These are phyloP conservation scores for Blastomyces gilchristii DNA, from an alignment of 2,329 filamentous ascomycete genomes.

Conservation along the genomic window DNA sequence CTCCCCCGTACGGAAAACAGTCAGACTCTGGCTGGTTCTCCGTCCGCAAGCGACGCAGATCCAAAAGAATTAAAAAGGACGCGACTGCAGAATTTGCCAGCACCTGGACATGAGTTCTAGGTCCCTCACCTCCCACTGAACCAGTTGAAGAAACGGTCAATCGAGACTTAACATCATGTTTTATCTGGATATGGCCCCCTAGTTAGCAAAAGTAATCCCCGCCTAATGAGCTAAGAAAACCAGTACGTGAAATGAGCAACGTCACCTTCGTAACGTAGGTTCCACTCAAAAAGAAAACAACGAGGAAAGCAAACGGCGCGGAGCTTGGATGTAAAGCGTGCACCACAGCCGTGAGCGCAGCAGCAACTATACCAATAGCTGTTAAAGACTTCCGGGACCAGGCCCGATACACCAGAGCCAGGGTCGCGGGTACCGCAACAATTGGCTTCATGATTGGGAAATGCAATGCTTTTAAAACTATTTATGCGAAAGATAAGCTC, in stretches of 20 bases:
- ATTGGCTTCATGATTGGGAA: constrained; percentile 28
- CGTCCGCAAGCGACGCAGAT: constrained; percentile 36
- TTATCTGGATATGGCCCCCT: constrained; percentile 50
- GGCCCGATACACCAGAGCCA: constrained; percentile 56
- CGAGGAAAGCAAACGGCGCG: constrained; percentile 73
- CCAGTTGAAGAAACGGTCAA: constrained; percentile 71
- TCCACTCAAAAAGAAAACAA: constrained; percentile 77
- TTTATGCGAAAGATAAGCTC: not conserved
- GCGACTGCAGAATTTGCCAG: constrained; percentile 79
- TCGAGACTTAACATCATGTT: constrained; percentile 72
- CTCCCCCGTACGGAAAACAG: constrained; percentile 33
- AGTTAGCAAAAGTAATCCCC: not conserved
- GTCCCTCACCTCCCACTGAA: constrained; percentile 62
- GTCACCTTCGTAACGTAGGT: constrained; percentile 73
- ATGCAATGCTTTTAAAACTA: not conserved
- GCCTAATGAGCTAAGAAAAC: not conserved
- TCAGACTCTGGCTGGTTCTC: constrained; percentile 12
- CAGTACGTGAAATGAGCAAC: constrained; percentile 10
- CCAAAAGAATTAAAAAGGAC: constrained; percentile 50
- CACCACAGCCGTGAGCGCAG: constrained; percentile 60
- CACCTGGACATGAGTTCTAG: constrained; percentile 78
- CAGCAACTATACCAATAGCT: constrained; percentile 59
- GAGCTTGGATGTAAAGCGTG: constrained; percentile 93
- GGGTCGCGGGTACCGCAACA: constrained; percentile 39
- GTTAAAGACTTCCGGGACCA: constrained; percentile 69